A percentile compares a stretch with the other conserved stretches of the same genome.
These are phyloP conservation scores for Ceratocystis eucalypticola DNA, from an alignment of 2,329 filamentous ascomycete genomes.

Conservation along the genomic window DNA sequence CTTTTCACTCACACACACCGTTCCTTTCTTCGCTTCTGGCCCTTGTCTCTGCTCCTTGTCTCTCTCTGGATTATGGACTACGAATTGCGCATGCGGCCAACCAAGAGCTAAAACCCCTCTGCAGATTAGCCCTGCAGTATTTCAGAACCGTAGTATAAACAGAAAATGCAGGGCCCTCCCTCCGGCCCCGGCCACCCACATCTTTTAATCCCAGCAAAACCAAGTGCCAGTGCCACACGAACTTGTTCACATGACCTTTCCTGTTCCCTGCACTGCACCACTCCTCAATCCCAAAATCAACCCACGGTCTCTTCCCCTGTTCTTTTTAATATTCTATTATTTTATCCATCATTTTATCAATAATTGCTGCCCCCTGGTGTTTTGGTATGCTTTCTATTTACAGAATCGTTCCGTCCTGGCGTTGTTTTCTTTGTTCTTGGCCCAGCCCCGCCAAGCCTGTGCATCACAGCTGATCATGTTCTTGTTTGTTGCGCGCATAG, in stretches of 20 bases:
- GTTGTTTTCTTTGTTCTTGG: not conserved
- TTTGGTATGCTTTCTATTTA: not conserved
- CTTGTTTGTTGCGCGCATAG: not conserved
- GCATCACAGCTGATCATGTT: constrained; percentile 4
- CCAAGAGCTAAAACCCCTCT: constrained; percentile 9
- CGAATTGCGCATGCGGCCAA: constrained; percentile 17
- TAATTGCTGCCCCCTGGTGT: not conserved
- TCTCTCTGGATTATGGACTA: no score
- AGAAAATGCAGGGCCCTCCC: constrained; percentile 5
- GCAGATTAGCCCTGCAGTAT: no score
- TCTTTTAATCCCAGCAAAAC: not conserved
- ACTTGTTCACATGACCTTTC: constrained; percentile 8
- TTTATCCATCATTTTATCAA: not conserved
- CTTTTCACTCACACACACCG: not conserved
- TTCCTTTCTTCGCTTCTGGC: not conserved
- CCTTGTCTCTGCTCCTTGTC: not conserved
- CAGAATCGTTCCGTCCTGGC: not conserved
- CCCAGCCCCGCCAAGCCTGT: constrained; percentile 4
- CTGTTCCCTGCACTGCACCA: not conserved
- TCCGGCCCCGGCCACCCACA: not conserved
- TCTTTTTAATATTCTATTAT: not conserved
- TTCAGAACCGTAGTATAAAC: not conserved
- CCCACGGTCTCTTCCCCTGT: not conserved
- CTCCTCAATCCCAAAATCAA: not conserved
- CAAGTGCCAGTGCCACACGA: constrained; percentile 7